Base-by-base conservation (phyloP, 2,329 filamentous ascomycete genomes). In the Colletotrichum sp. region DNA sequence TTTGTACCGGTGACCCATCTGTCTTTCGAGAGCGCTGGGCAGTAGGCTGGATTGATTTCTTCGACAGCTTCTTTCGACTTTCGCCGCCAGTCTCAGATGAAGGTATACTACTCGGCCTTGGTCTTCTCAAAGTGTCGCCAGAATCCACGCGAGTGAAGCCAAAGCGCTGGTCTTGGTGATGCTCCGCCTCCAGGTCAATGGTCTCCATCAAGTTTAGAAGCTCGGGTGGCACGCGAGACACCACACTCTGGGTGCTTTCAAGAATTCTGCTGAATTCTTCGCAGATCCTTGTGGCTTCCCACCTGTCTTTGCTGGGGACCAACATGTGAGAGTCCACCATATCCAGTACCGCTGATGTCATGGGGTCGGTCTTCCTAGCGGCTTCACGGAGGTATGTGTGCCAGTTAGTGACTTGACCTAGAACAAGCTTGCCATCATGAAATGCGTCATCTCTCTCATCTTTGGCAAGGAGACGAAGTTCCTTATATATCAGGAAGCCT, bases 241-340 rank as follows among this genome's bases (percentile, higher is more conserved):
- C 24, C 34, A 13, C 30, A 21, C 5, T 5, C n/a, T 16, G 36
- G 5, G 30, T 3, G 2, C 21, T 16, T 2, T 8, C 24, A 8
- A 69, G 21, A 4, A 63, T 49, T n/a, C 15, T 15, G 3, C 21
- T 8, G 16, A 74, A 74, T 3, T 15, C 7, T 16, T 71, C 9
- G n/a, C n/a, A n/a, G n/a, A n/a, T n/a, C 4, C 5, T 34, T 9
- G 28, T 10, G 2, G 66, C 71, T 3, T 18, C 28, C 57, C 67
- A 71, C 8, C 71, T 59, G 6, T 24, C 12, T 3, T 64, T 30
- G 3, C 6, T 24, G 36, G 68, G 75, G 2, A 81, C 67, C 32
- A 80, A 64, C 78, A 82, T 80, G 3, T 78, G 36, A 0, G 39
- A 34, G 32, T 83, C 82, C 7, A 84, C 72, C 8, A 83, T 55